These are phyloP conservation scores for Lactuca saligna DNA, from an alignment of 129 eudicot genomes.

Conservation along the genomic window DNA sequence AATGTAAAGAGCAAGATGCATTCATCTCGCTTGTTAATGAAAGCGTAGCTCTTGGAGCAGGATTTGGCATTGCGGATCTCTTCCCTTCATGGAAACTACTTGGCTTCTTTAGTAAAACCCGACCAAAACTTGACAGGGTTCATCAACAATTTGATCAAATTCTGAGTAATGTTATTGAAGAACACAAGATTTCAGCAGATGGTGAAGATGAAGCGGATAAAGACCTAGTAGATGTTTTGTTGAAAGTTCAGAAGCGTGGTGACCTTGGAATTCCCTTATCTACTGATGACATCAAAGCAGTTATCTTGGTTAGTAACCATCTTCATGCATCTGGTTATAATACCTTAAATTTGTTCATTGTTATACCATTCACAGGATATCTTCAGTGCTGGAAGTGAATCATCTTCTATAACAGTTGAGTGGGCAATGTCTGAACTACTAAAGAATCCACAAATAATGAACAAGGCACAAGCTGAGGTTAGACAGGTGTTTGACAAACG, in stretches of 20 bases:
- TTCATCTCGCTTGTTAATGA: conserved; percentile 28
- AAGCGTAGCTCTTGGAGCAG: conserved; percentile 16
- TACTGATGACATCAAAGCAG: conserved; percentile 46
- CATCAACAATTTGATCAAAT: conserved; percentile 34
- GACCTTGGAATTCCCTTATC: conserved; percentile 30
- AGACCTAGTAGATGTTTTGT: conserved; percentile 50
- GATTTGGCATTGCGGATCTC: conserved; percentile 37
- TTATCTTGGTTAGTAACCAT: conserved; percentile 48
- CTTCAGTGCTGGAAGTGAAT: conserved; percentile 26
- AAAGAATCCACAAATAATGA: conserved; percentile 18
- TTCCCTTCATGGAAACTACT: conserved; percentile 41
- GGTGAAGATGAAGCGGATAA: conserved; percentile 19
- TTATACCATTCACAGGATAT: conserved; percentile 14
- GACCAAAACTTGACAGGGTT: conserved; percentile 22
- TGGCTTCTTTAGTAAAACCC: conserved; percentile 23
- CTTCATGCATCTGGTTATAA: background rate
- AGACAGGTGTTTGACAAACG: conserved; percentile 6
- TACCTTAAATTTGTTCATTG: conserved; percentile 2
- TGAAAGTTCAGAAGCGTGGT: conserved; percentile 41
- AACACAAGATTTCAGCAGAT: conserved; percentile 24
- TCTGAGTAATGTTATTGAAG: conserved; percentile 34
- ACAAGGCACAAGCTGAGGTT: conserved; percentile 18
- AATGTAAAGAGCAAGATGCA: conserved; percentile 28
- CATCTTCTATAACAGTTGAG: conserved; percentile 18
- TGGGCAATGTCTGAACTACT: conserved; percentile 28